Conservation (phyloP, 257 asterid species). For the Leonotis leonurus region DNA sequence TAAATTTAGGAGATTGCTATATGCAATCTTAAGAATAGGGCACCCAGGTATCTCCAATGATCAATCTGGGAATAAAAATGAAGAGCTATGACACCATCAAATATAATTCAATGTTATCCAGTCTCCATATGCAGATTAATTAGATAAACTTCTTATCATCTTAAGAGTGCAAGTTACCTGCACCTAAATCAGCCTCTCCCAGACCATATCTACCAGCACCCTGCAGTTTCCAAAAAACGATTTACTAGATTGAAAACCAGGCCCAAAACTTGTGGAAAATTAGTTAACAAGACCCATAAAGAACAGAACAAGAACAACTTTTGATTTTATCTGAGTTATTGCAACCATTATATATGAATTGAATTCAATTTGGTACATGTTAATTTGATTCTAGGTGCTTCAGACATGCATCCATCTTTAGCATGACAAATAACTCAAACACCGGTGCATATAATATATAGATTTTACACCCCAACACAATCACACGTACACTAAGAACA, state of each 20-base stretch:
- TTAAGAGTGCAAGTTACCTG: conserved; percentile 47
- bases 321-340: neutral
- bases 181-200: conserved; percentile 46
- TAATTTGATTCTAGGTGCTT: neutral
- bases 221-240: conserved; percentile 30
- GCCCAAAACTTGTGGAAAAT: neutral
- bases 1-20: no score
- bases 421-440: neutral
- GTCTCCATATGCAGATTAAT: neutral
- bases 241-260: conserved; percentile 8
- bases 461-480: neutral
- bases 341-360: conserved; percentile 1
- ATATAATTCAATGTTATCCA: neutral
- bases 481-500: neutral
- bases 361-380: neutral
- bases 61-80: neutral
- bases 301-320: neutral
- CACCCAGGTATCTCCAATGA: conserved; percentile 9
- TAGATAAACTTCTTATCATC: conserved; percentile 5
- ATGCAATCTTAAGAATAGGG: neutral
- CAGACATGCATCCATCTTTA: conserved; percentile 1
- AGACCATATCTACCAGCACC: conserved; percentile 70
- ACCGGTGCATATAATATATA: neutral
- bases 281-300: neutral
- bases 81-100: neutral